Conservation (phyloP, 1,284 basidiomycete genomes). For the Anthracocystis walkeri region DNA sequence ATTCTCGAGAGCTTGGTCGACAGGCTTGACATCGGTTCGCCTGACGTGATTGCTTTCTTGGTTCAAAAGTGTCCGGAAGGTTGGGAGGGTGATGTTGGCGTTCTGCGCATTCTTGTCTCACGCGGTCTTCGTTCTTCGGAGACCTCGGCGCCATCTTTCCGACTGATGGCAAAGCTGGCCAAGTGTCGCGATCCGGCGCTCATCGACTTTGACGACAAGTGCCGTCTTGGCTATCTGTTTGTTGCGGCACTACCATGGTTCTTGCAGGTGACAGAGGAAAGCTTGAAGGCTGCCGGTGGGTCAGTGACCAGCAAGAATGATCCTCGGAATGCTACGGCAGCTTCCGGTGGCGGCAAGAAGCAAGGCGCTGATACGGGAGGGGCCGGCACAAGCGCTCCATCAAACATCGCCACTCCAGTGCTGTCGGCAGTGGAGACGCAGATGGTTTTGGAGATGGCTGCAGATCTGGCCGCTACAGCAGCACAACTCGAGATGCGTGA, state of each 20-base stretch:
- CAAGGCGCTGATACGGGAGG: slow-evolving; percentile 8
- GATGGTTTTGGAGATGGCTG: slow-evolving; percentile 78
- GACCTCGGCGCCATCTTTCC: slow-evolving; percentile 79
- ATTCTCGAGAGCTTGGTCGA: slow-evolving; percentile 80
- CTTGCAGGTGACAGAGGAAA: slow-evolving; percentile 78
- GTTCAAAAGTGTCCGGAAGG: slow-evolving; percentile 78
- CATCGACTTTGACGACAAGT: slow-evolving; percentile 77
- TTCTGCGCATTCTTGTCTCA: slow-evolving; percentile 81
- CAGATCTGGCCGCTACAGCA: slow-evolving; percentile 80
- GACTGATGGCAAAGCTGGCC: slow-evolving; percentile 77
- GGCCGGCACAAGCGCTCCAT: background rate
- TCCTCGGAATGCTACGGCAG: slow-evolving; percentile 22
- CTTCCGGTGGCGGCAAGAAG: slow-evolving; percentile 20
- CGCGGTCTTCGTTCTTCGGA: slow-evolving; percentile 83
- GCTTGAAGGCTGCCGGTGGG: slow-evolving; percentile 27
- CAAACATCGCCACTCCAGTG: slow-evolving; percentile 34
- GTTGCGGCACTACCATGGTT: slow-evolving; percentile 89
- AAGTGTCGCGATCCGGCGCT: slow-evolving; percentile 77
- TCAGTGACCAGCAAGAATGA: slow-evolving; percentile 33
- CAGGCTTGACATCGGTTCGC: slow-evolving; percentile 80
- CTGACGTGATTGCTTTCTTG: slow-evolving; percentile 76
- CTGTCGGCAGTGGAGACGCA: slow-evolving; percentile 75
- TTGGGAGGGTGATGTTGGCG: slow-evolving; percentile 78
- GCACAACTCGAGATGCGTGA: slow-evolving; percentile 79
- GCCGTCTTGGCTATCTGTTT: slow-evolving; percentile 83